Percentiles rank a stretch among this genome's conserved stretches.
Conservation (phyloP, 768 basidiomycete species). For the Tulasnella sp. region DNA sequence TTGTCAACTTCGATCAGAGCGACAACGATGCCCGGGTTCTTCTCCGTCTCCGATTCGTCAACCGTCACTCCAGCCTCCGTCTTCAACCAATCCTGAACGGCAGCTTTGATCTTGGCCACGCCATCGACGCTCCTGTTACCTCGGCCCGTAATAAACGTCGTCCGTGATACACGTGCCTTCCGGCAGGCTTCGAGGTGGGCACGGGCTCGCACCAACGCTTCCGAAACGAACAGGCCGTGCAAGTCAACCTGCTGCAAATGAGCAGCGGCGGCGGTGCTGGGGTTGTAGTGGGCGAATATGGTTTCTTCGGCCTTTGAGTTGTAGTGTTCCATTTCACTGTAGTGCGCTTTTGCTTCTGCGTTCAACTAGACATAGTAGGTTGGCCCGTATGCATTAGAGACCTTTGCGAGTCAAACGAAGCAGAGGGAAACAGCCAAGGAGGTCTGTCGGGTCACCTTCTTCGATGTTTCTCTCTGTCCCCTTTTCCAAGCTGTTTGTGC, state of each 20-base stretch:
- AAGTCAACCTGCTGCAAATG: neutral
- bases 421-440: neutral
- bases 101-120: neutral
- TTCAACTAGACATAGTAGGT: neutral
- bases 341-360: neutral
- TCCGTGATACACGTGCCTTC: neutral
- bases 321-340: slow-evolving; percentile 2
- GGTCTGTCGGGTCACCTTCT: neutral
- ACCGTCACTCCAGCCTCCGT: neutral
- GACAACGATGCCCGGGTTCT: neutral
- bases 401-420: neutral
- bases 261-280: neutral
- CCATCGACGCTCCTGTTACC: neutral
- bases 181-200: neutral
- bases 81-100: neutral
- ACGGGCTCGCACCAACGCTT: neutral
- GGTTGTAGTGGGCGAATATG: neutral
- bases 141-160: neutral
- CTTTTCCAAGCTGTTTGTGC: neutral
- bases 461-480: neutral
- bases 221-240: neutral
- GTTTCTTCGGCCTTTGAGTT: neutral
- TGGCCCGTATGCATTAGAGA: neutral
- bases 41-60: neutral
- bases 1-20: neutral